Percentiles rank a stretch among this genome's conserved stretches.
These are phyloP conservation scores for Lentinula guzmanii DNA, from an alignment of 768 basidiomycete genomes.

Conservation along the genomic window DNA sequence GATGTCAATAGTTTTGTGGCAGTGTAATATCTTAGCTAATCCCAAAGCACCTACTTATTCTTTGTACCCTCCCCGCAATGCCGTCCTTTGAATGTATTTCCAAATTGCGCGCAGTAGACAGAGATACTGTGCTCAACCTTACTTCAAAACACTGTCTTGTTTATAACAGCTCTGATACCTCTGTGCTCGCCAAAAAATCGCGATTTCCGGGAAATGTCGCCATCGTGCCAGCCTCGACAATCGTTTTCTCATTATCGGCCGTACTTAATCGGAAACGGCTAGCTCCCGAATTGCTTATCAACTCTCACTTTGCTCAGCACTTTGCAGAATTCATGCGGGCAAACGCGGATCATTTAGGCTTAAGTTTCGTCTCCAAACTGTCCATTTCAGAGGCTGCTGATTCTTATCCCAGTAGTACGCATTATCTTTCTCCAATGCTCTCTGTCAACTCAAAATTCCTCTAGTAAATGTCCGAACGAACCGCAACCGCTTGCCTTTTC, in stretches of 20 bases:
- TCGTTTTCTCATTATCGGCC: constrained; percentile 52
- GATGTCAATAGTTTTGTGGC: constrained; percentile 4
- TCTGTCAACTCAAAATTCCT: neutral
- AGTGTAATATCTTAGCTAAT: constrained; percentile 1
- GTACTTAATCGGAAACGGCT: constrained; percentile 38
- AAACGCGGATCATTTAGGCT: constrained; percentile 56
- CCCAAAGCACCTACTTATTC: neutral
- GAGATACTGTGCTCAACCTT: constrained; percentile 39
- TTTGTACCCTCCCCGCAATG: neutral
- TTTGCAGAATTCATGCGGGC: constrained; percentile 43
- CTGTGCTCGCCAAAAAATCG: constrained; percentile 27
- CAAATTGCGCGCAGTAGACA: constrained; percentile 37
- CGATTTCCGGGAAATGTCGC: constrained; percentile 37
- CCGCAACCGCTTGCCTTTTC: constrained; percentile 21
- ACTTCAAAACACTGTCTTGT: constrained; percentile 37
- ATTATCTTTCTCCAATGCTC: constrained; percentile 9
- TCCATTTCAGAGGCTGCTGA: constrained; percentile 36
- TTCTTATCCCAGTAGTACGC: constrained; percentile 33
- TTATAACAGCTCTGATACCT: constrained; percentile 12
- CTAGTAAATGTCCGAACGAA: constrained; percentile 36
- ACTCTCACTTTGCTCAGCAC: constrained; percentile 46
- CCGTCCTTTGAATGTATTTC: constrained; percentile 12
- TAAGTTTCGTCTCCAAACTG: constrained; percentile 51
- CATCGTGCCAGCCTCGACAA: constrained; percentile 41
- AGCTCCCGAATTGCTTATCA: constrained; percentile 29